Base-by-base conservation (phyloP, 2,329 filamentous ascomycete species). In the Sporothrix globosa region DNA sequence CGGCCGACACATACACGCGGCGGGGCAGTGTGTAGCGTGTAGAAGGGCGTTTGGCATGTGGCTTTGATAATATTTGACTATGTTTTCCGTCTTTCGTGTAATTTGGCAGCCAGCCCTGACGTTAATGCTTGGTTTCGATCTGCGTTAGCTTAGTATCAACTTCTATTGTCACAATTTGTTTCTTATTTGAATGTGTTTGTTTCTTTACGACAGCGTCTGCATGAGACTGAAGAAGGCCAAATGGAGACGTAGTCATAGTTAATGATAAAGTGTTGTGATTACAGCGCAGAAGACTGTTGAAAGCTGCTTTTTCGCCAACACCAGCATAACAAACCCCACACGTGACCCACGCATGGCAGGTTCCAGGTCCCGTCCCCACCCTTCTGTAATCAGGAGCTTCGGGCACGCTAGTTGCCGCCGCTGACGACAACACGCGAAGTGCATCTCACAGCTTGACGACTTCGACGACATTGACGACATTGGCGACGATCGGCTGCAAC, bases 21-120 rank as follows among this genome's bases (percentile, higher is more conserved):
- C 63, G 72, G 11, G 72, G 72, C 52, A 73, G 72, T 27, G 48
- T 52, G 10, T 67, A 67, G n/a, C 34, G 34, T 14, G 11, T 44
- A 3, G 41, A 9, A 44, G 41, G 14, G 14, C 41, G 41, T 44
- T 44, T 13, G 41, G 1, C 5, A 34, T 44, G 6, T 17, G 41
- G 6, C 3, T 61, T 46, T 46, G 7, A 46, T 46, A 11, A 1
- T 27, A 44, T 63, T 19, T 63, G 30, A n/a, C 5, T 3, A 6
- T 46, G 4, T 34, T 9, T 50, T 50, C 46, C 19, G 9, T 6
- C 2, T 46, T 30, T 6, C 14, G 41, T 44, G 4, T 14, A 34
- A 34, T 9, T 7, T 34, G 1, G 34, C 6, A 6, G 34, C 5
- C 34, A 6, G 34, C 34, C 34, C 34, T 9, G 34, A 9, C 1